phyloP scores from a whole-genome alignment of 73 alveolate genomes.

The Diophrys sp. region DNA sequence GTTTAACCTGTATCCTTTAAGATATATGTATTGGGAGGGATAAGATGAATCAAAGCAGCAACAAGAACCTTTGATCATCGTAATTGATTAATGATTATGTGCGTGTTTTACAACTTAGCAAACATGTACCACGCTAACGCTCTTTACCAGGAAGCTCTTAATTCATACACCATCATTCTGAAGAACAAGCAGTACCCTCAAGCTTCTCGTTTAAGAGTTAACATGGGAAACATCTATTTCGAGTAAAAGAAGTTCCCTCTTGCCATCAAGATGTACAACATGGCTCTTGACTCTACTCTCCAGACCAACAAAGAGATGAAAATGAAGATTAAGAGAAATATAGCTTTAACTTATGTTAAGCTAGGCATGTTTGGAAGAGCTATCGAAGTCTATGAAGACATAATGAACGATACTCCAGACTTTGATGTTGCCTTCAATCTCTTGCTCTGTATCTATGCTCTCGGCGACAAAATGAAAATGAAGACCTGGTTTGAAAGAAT shows the following conservation, averaged over 20 bases:
- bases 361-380: slow-evolving; percentile 91
- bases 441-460: slow-evolving; percentile 87
- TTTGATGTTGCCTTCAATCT: slow-evolving; percentile 83
- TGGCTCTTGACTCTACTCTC: slow-evolving; percentile 98
- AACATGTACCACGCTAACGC: slow-evolving; percentile 64
- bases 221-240: slow-evolving; percentile 97
- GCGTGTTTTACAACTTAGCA: slow-evolving; percentile 71
- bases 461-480: slow-evolving; percentile 87
- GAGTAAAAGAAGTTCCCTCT: slow-evolving; percentile 94
- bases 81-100: slow-evolving; percentile 68
- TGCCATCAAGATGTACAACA: slow-evolving; percentile 98
- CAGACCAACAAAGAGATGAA: slow-evolving; percentile 95
- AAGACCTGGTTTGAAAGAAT: slow-evolving; percentile 73
- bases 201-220: slow-evolving; percentile 85
- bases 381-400: slow-evolving; percentile 80
- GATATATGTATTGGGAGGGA: too few relatives aligned
- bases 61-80: slow-evolving; percentile 65
- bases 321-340: slow-evolving; percentile 94
- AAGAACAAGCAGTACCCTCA: slow-evolving; percentile 85
- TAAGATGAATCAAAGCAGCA: slow-evolving; percentile 67
- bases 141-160: slow-evolving; percentile 75
- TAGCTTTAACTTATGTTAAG: slow-evolving; percentile 96
- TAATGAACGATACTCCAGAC: slow-evolving; percentile 80
- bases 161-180: slow-evolving; percentile 77
- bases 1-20: too few relatives aligned